Evolutionary conservation across 495 filamentous ascomycete species (phyloP).

Genomic region (Tuber melanosporum): DNA sequence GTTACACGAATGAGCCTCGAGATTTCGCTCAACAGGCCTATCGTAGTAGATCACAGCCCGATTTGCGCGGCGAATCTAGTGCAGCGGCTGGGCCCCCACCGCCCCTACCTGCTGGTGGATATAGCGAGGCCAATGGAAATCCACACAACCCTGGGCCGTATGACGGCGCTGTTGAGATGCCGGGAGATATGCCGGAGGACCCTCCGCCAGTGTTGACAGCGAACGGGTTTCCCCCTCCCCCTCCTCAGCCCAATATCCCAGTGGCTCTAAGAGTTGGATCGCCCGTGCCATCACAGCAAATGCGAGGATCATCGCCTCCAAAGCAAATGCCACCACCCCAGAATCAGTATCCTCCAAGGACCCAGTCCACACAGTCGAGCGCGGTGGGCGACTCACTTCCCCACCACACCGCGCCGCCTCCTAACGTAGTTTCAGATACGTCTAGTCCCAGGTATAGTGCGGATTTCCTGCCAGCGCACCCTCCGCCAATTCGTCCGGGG

Average conservation of each 20-base stretch:
- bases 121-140: constrained; percentile 42
- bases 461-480: constrained; percentile 70
- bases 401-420: constrained; percentile 42
- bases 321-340: constrained; percentile 5
- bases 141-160: constrained; percentile 39
- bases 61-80: constrained; percentile 50
- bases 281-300: constrained; percentile 22
- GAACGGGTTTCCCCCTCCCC: constrained; percentile 40
- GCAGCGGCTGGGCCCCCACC: constrained; percentile 26
- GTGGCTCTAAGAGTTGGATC: constrained; percentile 22
- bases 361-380: constrained; percentile 9
- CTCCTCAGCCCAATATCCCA: constrained; percentile 42
- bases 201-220: constrained; percentile 24
- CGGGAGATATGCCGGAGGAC: constrained; percentile 16
- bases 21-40: constrained; percentile 44
- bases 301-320: constrained; percentile 6
- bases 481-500: constrained; percentile 72
- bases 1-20: constrained; percentile 31
- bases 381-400: constrained; percentile 35
- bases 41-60: constrained; percentile 61
- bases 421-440: constrained; percentile 29
- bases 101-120: constrained; percentile 12
- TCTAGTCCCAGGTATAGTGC: constrained; percentile 21
- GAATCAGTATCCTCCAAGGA: constrained; percentile 17
- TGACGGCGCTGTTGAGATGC: constrained; percentile 29